A percentile compares a stretch with the other conserved stretches of the same genome.
These are phyloP conservation scores for Hysterium pulicare DNA, from an alignment of 2,329 filamentous ascomycete species.

Conservation along the genomic window DNA sequence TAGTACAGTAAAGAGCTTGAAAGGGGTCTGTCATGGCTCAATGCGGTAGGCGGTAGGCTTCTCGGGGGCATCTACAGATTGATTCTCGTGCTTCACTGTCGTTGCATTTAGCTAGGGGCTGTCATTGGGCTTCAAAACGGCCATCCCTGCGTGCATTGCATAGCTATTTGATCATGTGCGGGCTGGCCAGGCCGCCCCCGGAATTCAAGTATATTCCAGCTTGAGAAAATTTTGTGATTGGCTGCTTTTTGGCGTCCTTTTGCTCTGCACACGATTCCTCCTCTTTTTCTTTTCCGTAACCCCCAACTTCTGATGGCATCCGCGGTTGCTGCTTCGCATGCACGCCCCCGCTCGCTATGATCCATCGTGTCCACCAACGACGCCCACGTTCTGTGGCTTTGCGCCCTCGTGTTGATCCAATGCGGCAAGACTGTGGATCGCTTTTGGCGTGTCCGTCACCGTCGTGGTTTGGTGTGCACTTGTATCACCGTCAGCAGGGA, in stretches of 20 bases:
- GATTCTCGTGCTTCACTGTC: conserved; percentile 1
- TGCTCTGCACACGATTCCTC: neutral
- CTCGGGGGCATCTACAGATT: no score
- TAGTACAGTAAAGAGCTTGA: no score
- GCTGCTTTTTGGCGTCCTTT: conserved; percentile 1
- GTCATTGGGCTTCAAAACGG: conserved; percentile 7
- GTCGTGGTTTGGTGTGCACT: no score
- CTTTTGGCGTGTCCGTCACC: neutral
- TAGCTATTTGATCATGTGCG: conserved; percentile 23
- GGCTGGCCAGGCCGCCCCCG: conserved; percentile 1
- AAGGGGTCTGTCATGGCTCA: no score
- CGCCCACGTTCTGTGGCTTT: conserved; percentile 3
- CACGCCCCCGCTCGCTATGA: neutral
- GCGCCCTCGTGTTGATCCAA: neutral
- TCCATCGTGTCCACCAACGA: neutral
- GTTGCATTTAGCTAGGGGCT: conserved; percentile 6
- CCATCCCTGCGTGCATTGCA: conserved; percentile 23
- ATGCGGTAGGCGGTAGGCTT: no score
- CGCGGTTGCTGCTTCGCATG: no score
- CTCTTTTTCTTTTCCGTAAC: neutral
- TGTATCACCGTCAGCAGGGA: conserved; percentile 1
- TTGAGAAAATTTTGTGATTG: conserved; percentile 9
- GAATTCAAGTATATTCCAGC: neutral
- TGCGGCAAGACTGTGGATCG: neutral
- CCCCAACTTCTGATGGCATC: neutral